Conservation (phyloP, 2,329 filamentous ascomycete species). For the Venturia asperata region DNA sequence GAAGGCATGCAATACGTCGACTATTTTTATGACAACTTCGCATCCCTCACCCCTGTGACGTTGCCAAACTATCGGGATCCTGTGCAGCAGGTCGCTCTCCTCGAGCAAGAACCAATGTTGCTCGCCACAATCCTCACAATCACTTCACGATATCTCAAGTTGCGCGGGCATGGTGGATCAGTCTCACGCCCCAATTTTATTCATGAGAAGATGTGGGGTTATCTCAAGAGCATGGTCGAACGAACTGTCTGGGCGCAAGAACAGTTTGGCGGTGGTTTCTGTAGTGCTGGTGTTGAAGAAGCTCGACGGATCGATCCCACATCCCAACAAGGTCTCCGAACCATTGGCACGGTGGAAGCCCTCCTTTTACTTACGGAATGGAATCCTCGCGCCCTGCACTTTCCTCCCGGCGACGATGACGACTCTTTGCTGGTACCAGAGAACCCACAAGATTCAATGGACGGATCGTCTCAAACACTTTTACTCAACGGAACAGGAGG, state of each 20-base stretch:
- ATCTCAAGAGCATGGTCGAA: slow-evolving; percentile 90
- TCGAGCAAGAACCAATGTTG: slow-evolving; percentile 88
- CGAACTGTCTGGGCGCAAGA: slow-evolving; percentile 93
- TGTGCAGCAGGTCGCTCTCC: slow-evolving; percentile 68
- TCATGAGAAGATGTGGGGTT: slow-evolving; percentile 91
- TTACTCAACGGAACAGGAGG: slow-evolving; percentile 59
- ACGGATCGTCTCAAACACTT: slow-evolving; percentile 18
- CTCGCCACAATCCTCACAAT: slow-evolving; percentile 88
- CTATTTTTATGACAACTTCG: slow-evolving; percentile 90
- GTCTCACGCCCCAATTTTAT: slow-evolving; percentile 82
- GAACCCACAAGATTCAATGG: slow-evolving; percentile 48
- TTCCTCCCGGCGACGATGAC: slow-evolving; percentile 66
- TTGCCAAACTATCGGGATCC: slow-evolving; percentile 82
- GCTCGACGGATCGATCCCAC: slow-evolving; percentile 59
- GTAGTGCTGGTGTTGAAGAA: slow-evolving; percentile 60
- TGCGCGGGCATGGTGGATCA: slow-evolving; percentile 58
- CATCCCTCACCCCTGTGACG: slow-evolving; percentile 87
- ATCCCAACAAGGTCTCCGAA: slow-evolving; percentile 63
- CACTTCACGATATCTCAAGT: slow-evolving; percentile 74
- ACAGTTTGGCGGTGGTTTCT: slow-evolving; percentile 84
- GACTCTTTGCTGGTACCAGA: slow-evolving; percentile 60
- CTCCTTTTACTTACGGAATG: slow-evolving; percentile 92
- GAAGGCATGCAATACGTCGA: slow-evolving; percentile 92
- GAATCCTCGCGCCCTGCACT: slow-evolving; percentile 91
- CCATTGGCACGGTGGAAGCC: slow-evolving; percentile 88